These are phyloP conservation scores for Clonostachys sp. DNA, from an alignment of 2,329 filamentous ascomycete genomes.

Conservation along the genomic window DNA sequence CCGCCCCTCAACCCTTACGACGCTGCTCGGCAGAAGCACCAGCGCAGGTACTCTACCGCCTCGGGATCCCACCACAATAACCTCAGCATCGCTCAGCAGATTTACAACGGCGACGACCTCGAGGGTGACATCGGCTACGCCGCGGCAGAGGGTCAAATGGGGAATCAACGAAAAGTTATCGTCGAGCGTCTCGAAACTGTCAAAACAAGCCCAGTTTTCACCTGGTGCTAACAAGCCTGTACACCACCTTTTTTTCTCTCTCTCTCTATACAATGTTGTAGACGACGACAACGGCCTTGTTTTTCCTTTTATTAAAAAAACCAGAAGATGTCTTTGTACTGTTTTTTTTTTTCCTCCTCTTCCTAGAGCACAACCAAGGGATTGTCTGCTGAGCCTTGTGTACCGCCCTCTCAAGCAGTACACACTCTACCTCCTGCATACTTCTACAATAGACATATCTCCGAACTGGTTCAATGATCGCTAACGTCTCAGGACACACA, in stretches of 20 bases:
- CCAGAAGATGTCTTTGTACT: background rate
- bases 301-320: background rate
- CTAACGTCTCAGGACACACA: too few relatives aligned
- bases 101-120: conserved; percentile 67
- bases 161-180: conserved; percentile 88
- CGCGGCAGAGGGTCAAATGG: conserved; percentile 90
- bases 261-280: conserved; percentile 2
- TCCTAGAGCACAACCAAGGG: too few relatives aligned
- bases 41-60: conserved; percentile 50
- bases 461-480: too few relatives aligned
- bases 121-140: conserved; percentile 94
- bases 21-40: conserved; percentile 33
- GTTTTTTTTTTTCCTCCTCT: too few relatives aligned
- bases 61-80: conserved; percentile 40
- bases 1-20: conserved; percentile 34
- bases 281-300: background rate
- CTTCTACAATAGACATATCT: too few relatives aligned
- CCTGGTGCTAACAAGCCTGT: conserved; percentile 69
- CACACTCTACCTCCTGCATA: too few relatives aligned
- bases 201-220: conserved; percentile 95
- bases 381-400: too few relatives aligned
- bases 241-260: background rate
- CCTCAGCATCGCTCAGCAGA: conserved; percentile 46
- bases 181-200: conserved; percentile 94
- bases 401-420: too few relatives aligned